phyloP scores from a whole-genome alignment of 2,329 filamentous ascomycete genomes.

The Periglandula ipomoeae region DNA sequence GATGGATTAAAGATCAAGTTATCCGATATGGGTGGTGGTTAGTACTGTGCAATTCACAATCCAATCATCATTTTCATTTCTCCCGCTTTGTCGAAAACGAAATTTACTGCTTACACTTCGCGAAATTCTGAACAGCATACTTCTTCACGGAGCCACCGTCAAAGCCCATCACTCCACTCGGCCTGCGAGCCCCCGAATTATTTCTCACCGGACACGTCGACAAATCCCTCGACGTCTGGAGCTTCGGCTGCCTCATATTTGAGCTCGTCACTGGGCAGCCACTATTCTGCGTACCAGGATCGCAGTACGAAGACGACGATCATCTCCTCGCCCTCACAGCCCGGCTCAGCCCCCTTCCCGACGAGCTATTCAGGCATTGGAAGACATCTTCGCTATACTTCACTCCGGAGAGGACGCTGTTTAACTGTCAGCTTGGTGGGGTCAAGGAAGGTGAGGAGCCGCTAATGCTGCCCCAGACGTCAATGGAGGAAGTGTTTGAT shows the following conservation, averaged over 20 bases:
- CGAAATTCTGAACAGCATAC: constrained; percentile 14
- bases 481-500: constrained; percentile 19
- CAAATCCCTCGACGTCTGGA: constrained; percentile 19
- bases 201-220: constrained; percentile 16
- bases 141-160: constrained; percentile 17
- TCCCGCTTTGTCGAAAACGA: too few species aligned
- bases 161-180: constrained; percentile 14
- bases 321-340: constrained; percentile 14
- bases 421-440: constrained; percentile 18
- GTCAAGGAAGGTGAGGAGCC: constrained; percentile 13
- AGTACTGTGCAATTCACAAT: too few species aligned
- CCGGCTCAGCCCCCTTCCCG: constrained; percentile 15
- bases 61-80: too few species aligned
- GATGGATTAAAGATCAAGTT: constrained; percentile 21
- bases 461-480: constrained; percentile 14
- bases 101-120: constrained; percentile 1
- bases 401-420: constrained; percentile 16
- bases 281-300: constrained; percentile 16
- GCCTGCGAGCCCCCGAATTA: constrained; percentile 20
- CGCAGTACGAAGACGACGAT: constrained; percentile 14
- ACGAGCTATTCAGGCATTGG: constrained; percentile 14
- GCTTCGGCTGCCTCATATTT: constrained; percentile 22
- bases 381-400: constrained; percentile 18
- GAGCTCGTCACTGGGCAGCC: constrained; percentile 20
- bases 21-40: constrained; percentile 21